Base-by-base conservation (phyloP, 2,329 filamentous ascomycete genomes). In the Aspergillus arachidicola region DNA sequence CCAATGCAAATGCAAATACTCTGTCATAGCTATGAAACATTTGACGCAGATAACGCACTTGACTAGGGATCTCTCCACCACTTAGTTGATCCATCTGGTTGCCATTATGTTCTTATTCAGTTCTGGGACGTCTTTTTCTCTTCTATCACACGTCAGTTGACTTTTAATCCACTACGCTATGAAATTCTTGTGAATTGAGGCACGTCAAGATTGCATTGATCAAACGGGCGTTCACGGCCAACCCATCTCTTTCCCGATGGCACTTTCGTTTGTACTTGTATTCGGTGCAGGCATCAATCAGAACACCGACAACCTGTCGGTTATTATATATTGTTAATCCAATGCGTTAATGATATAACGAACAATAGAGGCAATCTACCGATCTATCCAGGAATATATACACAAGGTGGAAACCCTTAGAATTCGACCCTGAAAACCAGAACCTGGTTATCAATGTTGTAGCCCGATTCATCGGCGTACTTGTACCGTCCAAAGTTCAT, bases 381-480 rank as follows among this genome's bases (percentile, higher is more conserved):
- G 7, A 36, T 60, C 14, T 46, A 23, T 46, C 30, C 23, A 5
- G 12, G 21, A 7, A 23, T 34, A 34, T 36, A 54, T 21, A 23
- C 10, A 34, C 30, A 36, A 19, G 3, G 28, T 57, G 14, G 3
- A 34, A 21, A 2, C 14, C 41, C 53, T 59, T 62, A 75, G 46
- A 75, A 72, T 48, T 71, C 64, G 21, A 75, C 57, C 50, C 69
- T 69, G 76, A 90, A 91, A 3, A 89, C 85, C 69, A 91, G 73
- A 7, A 84, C 85, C 76, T 91, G 89, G 61, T 82, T 89, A 64
- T 89, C 83, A 43, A 91, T 71, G 63, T 83, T 82, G 67, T 80
- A 87, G 0, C 87, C 87, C 32, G 83, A 85, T 5, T 72, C 77
- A 70, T 91, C 89, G 2, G 78, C 75, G 68, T 88, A 91, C 10